phyloP scores from a whole-genome alignment of 1,284 basidiomycete species.

The Volvariella surrecta region DNA sequence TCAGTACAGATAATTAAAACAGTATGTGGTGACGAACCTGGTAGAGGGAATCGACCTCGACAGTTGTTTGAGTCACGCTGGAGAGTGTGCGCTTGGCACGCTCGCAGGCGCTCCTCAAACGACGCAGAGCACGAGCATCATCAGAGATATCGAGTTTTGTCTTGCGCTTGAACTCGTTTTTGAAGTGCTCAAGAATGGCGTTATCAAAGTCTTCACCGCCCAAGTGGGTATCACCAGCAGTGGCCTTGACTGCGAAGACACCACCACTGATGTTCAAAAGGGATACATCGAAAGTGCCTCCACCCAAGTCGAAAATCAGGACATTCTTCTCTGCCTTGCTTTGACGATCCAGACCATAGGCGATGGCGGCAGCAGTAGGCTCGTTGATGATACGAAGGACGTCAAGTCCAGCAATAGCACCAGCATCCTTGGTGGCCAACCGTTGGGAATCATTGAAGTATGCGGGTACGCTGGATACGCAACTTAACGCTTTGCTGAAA shows the following conservation, averaged over 20 bases:
- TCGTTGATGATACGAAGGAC: conserved; percentile 98
- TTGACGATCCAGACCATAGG: conserved; percentile 88
- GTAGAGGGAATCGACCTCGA: conserved; percentile 98
- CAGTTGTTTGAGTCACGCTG: conserved; percentile 95
- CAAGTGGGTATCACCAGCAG: conserved; percentile 97
- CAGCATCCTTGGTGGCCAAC: conserved; percentile 93
- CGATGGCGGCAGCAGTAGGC: conserved; percentile 92
- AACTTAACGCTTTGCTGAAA: too few relatives aligned
- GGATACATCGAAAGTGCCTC: conserved; percentile 98
- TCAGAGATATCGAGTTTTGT: conserved; percentile 95
- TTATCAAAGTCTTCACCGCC: conserved; percentile 99
- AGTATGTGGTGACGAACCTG: conserved; percentile 46
- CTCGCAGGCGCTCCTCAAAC: conserved; percentile 95
- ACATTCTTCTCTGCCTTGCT: conserved; percentile 94
- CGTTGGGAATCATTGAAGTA: conserved; percentile 99
- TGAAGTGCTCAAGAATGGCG: conserved; percentile 94
- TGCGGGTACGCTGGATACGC: conserved; percentile 65
- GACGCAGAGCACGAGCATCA: conserved; percentile 91
- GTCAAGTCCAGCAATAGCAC: conserved; percentile 88
- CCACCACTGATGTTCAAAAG: conserved; percentile 94
- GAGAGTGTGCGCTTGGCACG: conserved; percentile 99
- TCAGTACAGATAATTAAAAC: conserved; percentile 3
- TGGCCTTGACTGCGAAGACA: conserved; percentile 97
- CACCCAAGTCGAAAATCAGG: conserved; percentile 98
- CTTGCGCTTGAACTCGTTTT: conserved; percentile 98